Base-by-base conservation (phyloP, 2,329 filamentous ascomycete species). In the Colletotrichum salicis region DNA sequence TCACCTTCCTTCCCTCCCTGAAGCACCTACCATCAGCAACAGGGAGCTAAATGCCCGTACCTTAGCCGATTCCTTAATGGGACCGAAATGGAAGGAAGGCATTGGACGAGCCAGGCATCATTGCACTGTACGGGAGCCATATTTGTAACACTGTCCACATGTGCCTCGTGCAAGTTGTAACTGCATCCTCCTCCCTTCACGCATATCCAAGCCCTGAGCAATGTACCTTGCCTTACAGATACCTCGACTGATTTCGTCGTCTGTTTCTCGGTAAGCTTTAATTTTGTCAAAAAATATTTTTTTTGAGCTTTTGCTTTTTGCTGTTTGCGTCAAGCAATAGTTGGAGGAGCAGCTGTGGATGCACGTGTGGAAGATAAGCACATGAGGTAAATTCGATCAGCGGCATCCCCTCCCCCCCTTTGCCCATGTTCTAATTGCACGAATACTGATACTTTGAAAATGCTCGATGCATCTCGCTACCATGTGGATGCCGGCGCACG, bases 81-180 rank as follows among this genome's bases (percentile, higher is more conserved):
- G 24, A 19, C 19, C 19, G 19, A 13, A 15, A 41, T 19, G 31
- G 27, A n/a, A 31, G 15, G 15, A n/a, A 8, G 24, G 51, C 51
- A 54, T 54, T 29, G 24, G 51, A 35, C 31, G 56, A 35, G 35
- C 33, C 19, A 27, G 35, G 24, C 33, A 13, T 11, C 29, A 13
- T 54, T 51, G 10, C 48, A 35, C 51, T n/a, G 33, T 64, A 29
- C 45, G 29, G 15, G 37, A 29, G 58, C 37, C 52, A 31, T 64
- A 62, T 61, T 57, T 55, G 64, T 29, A 41, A 31, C 63, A 65
- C 63, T 65, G 35, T 51, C 24, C 54, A 10, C 10, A 37, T 24
- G 22, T 58, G 11, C n/a, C 54, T 48, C 13, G 15, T 41, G 37
- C 37, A 41, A 13, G 37, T 41, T 19, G 37, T 15, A 48, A 1